Percentiles rank a stretch among this genome's conserved stretches.
These are phyloP conservation scores for Ogataea nakhonphanomensis DNA, from an alignment of 805 yeast genomes.

Conservation along the genomic window DNA sequence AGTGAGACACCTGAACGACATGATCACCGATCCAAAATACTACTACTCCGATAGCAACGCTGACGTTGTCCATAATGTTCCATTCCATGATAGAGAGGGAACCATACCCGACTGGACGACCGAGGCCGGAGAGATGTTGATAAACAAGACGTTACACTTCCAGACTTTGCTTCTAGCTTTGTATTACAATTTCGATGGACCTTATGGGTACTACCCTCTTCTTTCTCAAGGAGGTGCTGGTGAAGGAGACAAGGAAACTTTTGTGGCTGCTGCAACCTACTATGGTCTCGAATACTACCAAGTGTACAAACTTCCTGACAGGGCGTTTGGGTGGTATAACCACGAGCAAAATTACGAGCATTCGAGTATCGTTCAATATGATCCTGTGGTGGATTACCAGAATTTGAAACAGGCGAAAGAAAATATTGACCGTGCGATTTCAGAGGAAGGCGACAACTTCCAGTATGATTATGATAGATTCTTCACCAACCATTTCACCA, in stretches of 20 bases:
- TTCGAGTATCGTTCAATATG: slow-evolving; percentile 35
- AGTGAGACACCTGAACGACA: slow-evolving; percentile 32
- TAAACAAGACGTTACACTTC: slow-evolving; percentile 56
- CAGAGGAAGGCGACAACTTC: slow-evolving; percentile 23
- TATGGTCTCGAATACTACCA: slow-evolving; percentile 51
- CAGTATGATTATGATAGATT: slow-evolving; percentile 28
- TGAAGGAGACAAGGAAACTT: slow-evolving; percentile 79
- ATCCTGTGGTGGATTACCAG: slow-evolving; percentile 31
- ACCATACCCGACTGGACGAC: slow-evolving; percentile 67
- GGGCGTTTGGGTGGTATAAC: slow-evolving; percentile 34
- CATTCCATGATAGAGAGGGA: slow-evolving; percentile 64
- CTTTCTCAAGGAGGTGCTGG: slow-evolving; percentile 61
- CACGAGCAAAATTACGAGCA: slow-evolving; percentile 32
- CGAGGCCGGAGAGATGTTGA: slow-evolving; percentile 65
- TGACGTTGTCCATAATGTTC: slow-evolving; percentile 30
- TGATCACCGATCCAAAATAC: slow-evolving; percentile 30
- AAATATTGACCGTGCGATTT: slow-evolving; percentile 23
- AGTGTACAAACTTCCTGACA: slow-evolving; percentile 39
- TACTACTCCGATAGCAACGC: slow-evolving; percentile 35
- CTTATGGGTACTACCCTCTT: slow-evolving; percentile 54
- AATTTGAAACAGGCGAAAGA: slow-evolving; percentile 24
- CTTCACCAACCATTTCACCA: slow-evolving; percentile 26
- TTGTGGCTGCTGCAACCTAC: slow-evolving; percentile 64
- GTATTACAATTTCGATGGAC: slow-evolving; percentile 66
- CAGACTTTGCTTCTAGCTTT: slow-evolving; percentile 54